These are phyloP conservation scores for Bipolaris cookei DNA, from an alignment of 2,329 filamentous ascomycete genomes.

Conservation along the genomic window DNA sequence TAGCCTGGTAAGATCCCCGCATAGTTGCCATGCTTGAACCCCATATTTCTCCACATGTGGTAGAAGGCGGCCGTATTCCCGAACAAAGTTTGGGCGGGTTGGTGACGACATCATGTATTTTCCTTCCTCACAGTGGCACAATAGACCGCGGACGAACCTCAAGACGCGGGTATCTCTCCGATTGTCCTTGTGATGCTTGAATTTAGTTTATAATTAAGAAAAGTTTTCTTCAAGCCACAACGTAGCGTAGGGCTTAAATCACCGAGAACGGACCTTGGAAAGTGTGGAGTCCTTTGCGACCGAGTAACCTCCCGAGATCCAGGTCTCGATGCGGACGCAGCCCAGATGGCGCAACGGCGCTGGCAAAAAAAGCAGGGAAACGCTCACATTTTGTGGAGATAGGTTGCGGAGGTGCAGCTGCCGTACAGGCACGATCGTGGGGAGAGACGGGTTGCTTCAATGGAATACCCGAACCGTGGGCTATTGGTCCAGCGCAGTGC, in stretches of 20 bases:
- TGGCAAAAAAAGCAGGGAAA: conserved; percentile 7
- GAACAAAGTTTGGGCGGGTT: conserved; percentile 16
- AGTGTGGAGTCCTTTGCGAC: conserved; percentile 18
- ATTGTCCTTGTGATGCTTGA: not conserved
- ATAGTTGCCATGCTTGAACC: conserved; percentile 16
- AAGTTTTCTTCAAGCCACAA: conserved; percentile 15
- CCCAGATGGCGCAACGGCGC: conserved; percentile 13
- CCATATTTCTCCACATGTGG: conserved; percentile 26
- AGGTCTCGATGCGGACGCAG: conserved; percentile 17
- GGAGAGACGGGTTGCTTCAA: not conserved
- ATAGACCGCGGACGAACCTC: conserved; percentile 8
- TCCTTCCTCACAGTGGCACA: not conserved
- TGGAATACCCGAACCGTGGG: not conserved
- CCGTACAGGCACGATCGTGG: conserved; percentile 13
- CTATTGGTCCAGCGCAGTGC: not conserved
- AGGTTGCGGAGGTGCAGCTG: not conserved
- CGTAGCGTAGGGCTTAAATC: conserved; percentile 20
- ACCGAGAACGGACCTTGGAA: conserved; percentile 26
- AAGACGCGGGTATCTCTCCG: conserved; percentile 14
- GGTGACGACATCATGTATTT: conserved; percentile 18
- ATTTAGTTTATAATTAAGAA: conserved; percentile 13
- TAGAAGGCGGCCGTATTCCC: conserved; percentile 25
- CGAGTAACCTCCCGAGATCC: conserved; percentile 36
- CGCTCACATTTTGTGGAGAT: not conserved
- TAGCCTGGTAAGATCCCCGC: conserved; percentile 32